These are phyloP conservation scores for Pythium guiyangense DNA, from an alignment of 352 stramenopile genomes.

Conservation along the genomic window DNA sequence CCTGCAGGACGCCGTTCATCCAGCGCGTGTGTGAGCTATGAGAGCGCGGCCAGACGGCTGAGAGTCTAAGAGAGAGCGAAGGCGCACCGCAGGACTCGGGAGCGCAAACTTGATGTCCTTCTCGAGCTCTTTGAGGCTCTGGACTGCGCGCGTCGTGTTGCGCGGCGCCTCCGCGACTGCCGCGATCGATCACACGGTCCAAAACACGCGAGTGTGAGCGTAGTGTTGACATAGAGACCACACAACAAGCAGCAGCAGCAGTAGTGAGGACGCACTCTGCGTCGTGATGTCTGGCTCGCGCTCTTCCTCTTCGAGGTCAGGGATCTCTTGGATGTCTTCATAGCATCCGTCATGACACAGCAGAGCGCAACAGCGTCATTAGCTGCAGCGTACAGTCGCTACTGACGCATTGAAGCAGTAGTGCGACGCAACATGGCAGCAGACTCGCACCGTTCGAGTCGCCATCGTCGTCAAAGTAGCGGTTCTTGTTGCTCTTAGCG, in stretches of 20 bases:
- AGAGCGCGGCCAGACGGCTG: not conserved
- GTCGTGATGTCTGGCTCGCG: slow-evolving; percentile 72
- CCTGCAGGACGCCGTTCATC: slow-evolving; percentile 14
- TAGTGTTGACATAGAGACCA: too few species aligned
- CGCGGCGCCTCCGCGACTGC: slow-evolving; percentile 70
- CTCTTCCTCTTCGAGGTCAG: slow-evolving; percentile 78
- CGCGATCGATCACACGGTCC: not conserved
- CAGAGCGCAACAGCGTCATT: not conserved
- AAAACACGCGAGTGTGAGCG: not conserved
- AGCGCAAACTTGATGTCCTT: slow-evolving; percentile 77
- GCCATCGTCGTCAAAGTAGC: slow-evolving; percentile 71
- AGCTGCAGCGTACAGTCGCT: not conserved
- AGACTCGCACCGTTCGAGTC: slow-evolving; percentile 44
- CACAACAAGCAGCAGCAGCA: not conserved
- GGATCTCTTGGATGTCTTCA: slow-evolving; percentile 75
- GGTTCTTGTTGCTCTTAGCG: slow-evolving; percentile 48
- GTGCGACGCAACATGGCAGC: not conserved
- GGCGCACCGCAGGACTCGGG: slow-evolving; percentile 38
- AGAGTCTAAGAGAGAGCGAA: not conserved
- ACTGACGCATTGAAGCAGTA: not conserved
- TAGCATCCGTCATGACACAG: not conserved
- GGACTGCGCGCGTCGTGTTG: slow-evolving; percentile 58
- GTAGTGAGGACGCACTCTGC: slow-evolving; percentile 21
- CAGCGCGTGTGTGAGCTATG: not conserved
- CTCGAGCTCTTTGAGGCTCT: slow-evolving; percentile 77